These are phyloP conservation scores for Trichomonas tenax DNA, from an alignment of 208 protist species.

Conservation along the genomic window DNA sequence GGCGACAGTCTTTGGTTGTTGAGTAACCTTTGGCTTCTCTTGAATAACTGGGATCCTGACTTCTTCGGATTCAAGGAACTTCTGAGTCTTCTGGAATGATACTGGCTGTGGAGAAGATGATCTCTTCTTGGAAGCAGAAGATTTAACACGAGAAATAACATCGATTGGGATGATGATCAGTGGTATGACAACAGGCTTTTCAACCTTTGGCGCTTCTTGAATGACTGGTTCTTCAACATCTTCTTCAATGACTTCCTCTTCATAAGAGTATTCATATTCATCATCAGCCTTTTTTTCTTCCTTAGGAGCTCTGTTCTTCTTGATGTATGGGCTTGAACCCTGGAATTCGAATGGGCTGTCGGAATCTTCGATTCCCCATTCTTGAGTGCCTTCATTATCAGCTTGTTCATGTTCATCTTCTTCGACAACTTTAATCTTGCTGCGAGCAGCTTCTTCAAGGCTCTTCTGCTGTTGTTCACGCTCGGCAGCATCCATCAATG, in stretches of 20 bases:
- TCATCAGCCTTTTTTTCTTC: neutral
- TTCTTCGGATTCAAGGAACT: neutral
- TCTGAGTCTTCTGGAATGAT: neutral
- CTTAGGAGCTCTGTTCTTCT: neutral
- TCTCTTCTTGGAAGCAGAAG: neutral
- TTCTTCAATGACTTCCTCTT: neutral
- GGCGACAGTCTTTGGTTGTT: neutral
- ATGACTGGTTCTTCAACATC: too few species aligned
- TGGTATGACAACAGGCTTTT: too few species aligned
- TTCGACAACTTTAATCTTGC: neutral
- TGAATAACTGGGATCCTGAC: neutral
- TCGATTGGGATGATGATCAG: neutral
- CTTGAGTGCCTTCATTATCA: neutral
- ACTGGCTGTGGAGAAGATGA: neutral
- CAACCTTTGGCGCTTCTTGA: too few species aligned
- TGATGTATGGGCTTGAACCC: neutral
- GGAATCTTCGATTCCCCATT: neutral
- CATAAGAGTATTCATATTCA: neutral
- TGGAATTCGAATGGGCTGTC: neutral
- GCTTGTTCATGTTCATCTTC: neutral
- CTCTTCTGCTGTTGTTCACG: neutral
- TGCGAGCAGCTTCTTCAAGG: neutral
- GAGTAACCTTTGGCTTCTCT: neutral
- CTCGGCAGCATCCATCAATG: neutral
- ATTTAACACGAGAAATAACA: neutral